Evolutionary conservation across 768 basidiomycete species (phyloP), one percentile per base, ranked within the genome.

Genomic region (Sporobolomyces roseus): DNA sequence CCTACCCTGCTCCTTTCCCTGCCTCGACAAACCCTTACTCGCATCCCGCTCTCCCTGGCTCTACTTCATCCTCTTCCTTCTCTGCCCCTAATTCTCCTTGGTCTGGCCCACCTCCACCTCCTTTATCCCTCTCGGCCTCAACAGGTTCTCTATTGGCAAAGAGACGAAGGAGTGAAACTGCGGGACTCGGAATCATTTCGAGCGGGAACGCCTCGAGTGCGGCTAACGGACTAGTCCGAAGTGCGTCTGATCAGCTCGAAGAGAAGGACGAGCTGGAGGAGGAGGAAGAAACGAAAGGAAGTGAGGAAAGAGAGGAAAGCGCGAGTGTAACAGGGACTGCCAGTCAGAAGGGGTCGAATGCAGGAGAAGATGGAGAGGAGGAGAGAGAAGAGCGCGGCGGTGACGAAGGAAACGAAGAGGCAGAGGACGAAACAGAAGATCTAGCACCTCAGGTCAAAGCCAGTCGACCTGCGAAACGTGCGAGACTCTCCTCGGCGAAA

Each of bases 361-460:
- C 17, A 35, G 35, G 41, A 16, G 56, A 58, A 13, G 41, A 45
- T 4, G 56, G 29, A 41, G 41, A 45, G 30, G 25, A 14, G 21
- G 54, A 35, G 13, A 9, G 19, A 25, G 49, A 50, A 50, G 49
- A 60, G 8, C 25, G 19, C 29, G 1, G n/a, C 13, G 30, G n/a
- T 6, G 35, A 38, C 49, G 49, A 29, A n/a, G 33, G 23, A 19
- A 48, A 25, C 10, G 48, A 46, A 2, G 53, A 48, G 7, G 53
- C 25, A 3, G 85, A 89, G 61, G 91, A 89, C n/a, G n/a, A n/a
- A n/a, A n/a, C n/a, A 88, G 87, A 86, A 60, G 89, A 88, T 2
- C 3, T 60, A 16, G 58, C 58, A 21, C 58, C 58, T 12, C 58
- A 60, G 32, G 45, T 60, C 21, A 10, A 46, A 25, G 19, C 30